Conservation (phyloP, 345 rosid genomes). For the Eucalyptus pauciflora region DNA sequence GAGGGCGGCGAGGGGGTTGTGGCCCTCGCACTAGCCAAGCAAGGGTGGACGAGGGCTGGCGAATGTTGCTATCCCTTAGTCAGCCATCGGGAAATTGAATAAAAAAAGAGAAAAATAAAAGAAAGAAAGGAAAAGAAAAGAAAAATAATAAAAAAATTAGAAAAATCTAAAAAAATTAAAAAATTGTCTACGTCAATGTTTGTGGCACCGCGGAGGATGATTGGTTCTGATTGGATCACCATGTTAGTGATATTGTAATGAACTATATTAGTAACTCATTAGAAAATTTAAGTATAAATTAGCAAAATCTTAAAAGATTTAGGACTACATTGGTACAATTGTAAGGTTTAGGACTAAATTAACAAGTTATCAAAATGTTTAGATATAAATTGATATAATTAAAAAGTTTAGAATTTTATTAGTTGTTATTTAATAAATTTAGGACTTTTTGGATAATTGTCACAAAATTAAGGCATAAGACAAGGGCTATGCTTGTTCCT, state of each 20-base stretch:
- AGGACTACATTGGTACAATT: too few species aligned
- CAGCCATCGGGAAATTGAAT: fast-evolving
- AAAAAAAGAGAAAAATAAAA: fast-evolving
- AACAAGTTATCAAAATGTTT: too few species aligned
- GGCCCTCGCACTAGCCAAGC: background rate
- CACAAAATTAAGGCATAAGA: background rate
- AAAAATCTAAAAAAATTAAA: too few species aligned
- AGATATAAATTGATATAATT: too few species aligned
- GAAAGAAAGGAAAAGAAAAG: background rate
- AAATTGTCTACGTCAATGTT: fast-evolving
- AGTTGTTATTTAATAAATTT: fast-evolving
- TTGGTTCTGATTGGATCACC: fast-evolving
- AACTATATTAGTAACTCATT: too few species aligned
- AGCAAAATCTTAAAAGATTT: too few species aligned
- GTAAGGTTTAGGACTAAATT: too few species aligned
- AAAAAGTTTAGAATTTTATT: too few species aligned
- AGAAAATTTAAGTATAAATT: background rate
- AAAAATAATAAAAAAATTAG: too few species aligned
- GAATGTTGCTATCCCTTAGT: background rate
- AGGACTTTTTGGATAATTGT: fast-evolving
- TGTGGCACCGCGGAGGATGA: fast-evolving
- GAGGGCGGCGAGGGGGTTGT: background rate
- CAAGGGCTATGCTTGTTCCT: background rate
- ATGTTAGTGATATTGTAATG: background rate
- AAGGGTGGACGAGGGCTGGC: fast-evolving